Conservation (phyloP, 2,329 filamentous ascomycete genomes). For the Fonsecaea monophora region DNA sequence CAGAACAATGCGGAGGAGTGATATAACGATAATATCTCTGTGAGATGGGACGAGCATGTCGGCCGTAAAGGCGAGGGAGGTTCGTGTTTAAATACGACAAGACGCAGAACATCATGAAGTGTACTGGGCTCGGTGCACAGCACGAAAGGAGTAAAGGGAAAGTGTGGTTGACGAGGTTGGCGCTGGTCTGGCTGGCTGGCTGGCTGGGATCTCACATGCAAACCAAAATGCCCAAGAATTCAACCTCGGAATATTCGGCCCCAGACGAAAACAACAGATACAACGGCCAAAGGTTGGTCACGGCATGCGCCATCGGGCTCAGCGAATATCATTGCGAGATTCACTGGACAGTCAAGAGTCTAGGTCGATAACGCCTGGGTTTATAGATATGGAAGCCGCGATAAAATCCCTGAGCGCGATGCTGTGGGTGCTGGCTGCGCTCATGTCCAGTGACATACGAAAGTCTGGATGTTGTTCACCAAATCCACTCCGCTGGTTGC, state of each 20-base stretch:
- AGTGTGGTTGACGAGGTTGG: neutral
- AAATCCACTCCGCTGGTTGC: neutral
- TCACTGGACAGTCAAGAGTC: neutral
- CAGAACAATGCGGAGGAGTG: neutral
- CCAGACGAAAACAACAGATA: neutral
- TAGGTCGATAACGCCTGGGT: neutral
- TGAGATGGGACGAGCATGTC: neutral
- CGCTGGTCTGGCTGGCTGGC: neutral
- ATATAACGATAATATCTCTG: neutral
- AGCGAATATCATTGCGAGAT: neutral
- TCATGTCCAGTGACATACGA: neutral
- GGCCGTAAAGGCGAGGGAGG: neutral
- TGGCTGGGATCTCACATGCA: neutral
- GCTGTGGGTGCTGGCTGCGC: neutral
- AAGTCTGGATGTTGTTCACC: neutral
- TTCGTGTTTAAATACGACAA: too few relatives aligned
- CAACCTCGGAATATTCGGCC: neutral
- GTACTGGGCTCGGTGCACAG: neutral
- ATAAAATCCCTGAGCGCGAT: neutral
- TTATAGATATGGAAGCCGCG: neutral
- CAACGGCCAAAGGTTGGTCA: neutral
- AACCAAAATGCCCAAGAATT: neutral
- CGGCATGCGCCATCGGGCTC: neutral
- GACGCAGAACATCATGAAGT: neutral
- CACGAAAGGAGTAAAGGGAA: constrained; percentile 1